Evolutionary conservation across 805 yeast genomes (phyloP).

Genomic region (Zygosaccharomyces pseudorouxii): DNA sequence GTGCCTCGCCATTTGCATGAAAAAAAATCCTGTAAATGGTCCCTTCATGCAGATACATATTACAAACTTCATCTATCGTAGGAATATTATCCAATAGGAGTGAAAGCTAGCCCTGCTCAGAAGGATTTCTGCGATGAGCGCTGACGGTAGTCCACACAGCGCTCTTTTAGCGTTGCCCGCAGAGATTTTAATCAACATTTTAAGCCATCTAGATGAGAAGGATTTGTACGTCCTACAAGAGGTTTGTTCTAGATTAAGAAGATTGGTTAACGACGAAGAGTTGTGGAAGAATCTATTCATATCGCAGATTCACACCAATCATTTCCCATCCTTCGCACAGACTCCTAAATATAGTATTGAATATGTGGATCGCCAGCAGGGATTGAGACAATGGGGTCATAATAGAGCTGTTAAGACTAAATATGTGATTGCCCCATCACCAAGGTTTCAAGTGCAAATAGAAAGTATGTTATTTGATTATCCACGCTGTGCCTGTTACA

Average conservation of each 20-base stretch:
- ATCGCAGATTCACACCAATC: constrained; percentile 26
- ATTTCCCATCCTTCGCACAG: constrained; percentile 38
- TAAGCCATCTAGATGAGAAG: constrained; percentile 36
- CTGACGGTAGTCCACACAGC: neutral
- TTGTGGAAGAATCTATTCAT: constrained; percentile 40
- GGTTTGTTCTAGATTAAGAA: constrained; percentile 29
- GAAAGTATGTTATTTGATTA: constrained; percentile 33
- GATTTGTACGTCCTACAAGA: constrained; percentile 35
- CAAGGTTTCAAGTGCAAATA: constrained; percentile 21
- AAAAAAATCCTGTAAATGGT: neutral
- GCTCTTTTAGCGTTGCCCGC: constrained; percentile 30
- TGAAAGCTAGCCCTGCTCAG: neutral
- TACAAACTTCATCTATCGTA: neutral
- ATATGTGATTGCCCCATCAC: constrained; percentile 29
- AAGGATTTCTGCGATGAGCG: neutral
- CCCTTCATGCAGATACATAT: neutral
- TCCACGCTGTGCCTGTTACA: constrained; percentile 35
- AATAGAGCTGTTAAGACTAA: constrained; percentile 34
- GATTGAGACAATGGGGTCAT: constrained; percentile 34
- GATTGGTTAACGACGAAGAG: constrained; percentile 38
- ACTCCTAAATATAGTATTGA: constrained; percentile 36
- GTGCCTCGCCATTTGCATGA: neutral
- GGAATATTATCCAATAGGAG: neutral
- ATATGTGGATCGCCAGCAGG: constrained; percentile 29
- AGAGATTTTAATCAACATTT: constrained; percentile 36